Evolutionary conservation across 2,329 filamentous ascomycete species (phyloP).

Genomic region (Pestalotiopsis sp.): DNA sequence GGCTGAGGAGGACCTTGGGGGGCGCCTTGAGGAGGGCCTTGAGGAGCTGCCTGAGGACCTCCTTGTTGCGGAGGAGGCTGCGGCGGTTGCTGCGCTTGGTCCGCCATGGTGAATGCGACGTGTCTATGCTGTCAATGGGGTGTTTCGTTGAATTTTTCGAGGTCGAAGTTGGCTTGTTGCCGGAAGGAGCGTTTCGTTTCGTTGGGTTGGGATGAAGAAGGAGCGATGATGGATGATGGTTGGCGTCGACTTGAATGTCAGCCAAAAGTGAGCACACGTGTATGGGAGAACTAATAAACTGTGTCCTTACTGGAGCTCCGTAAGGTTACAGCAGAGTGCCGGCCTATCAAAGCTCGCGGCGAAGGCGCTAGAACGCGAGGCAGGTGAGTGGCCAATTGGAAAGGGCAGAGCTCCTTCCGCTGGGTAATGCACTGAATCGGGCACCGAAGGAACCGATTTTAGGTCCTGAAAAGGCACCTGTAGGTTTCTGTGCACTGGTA

Average conservation of each 20-base stretch:
- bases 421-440: no score
- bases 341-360: neutral
- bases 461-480: no score
- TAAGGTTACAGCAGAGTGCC: neutral
- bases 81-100: conserved; percentile 2
- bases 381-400: neutral
- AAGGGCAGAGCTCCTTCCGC: neutral
- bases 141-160: neutral
- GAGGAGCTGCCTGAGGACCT: conserved; percentile 1
- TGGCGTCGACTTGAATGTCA: neutral
- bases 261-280: neutral
- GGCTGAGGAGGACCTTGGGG: conserved; percentile 3
- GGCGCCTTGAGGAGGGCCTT: neutral
- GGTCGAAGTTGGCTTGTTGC: neutral
- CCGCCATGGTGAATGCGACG: conserved; percentile 6
- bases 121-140: neutral
- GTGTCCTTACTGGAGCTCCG: conserved; percentile 8
- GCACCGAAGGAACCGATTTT: no score
- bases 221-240: neutral
- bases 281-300: conserved; percentile 1
- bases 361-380: neutral
- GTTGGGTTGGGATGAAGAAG: neutral
- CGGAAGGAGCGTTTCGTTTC: neutral
- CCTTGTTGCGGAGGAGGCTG: neutral
- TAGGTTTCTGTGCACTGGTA: no score